phyloP scores from a whole-genome alignment of 73 alveolate species.

The Paramecium sexaurelia region DNA sequence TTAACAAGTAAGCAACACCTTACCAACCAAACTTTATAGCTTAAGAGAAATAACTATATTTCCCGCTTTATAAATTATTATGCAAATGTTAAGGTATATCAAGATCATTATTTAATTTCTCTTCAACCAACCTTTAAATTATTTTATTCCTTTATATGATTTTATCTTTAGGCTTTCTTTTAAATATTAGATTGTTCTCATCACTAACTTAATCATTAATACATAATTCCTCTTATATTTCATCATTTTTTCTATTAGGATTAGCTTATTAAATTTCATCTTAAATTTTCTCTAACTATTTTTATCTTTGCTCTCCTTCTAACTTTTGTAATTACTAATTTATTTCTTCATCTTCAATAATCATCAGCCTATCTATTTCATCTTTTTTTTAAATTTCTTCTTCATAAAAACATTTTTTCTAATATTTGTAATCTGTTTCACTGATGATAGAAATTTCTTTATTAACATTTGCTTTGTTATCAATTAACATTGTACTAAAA shows the following conservation, averaged over 20 bases:
- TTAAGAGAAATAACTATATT: conserved; percentile 61
- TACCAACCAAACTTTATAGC: conserved; percentile 73
- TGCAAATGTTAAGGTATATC: background rate
- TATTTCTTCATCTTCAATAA: background rate
- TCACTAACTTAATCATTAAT: background rate
- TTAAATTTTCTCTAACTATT: background rate
- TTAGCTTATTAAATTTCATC: background rate
- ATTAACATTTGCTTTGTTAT: conserved; percentile 72
- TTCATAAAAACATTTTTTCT: background rate
- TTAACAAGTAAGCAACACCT: conserved; percentile 80
- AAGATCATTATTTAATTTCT: background rate
- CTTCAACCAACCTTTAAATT: background rate
- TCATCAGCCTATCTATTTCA: background rate
- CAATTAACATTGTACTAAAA: conserved; percentile 74
- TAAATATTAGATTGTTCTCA: background rate
- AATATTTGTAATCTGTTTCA: background rate
- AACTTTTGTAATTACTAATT: background rate
- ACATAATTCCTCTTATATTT: background rate
- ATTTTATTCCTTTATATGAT: background rate
- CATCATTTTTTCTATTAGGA: conserved; percentile 25
- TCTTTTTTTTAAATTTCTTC: background rate
- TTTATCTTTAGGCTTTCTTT: background rate
- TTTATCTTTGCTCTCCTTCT: background rate
- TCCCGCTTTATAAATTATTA: background rate
- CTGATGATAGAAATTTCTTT: background rate